Conservation (phyloP, 768 basidiomycete species). For the Phaeotremella skinneri region DNA sequence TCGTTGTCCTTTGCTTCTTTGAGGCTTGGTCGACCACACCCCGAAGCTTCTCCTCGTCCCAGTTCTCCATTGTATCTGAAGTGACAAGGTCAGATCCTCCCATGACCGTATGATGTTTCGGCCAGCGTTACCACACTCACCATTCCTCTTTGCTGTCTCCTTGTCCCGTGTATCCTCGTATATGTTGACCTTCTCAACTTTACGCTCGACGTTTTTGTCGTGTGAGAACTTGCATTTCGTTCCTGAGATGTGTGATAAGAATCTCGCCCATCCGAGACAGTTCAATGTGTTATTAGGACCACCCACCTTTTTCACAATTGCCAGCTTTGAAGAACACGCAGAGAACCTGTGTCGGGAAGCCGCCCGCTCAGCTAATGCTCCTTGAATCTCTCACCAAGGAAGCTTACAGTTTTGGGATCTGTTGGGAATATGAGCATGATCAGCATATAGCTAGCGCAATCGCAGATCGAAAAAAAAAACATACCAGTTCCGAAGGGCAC, state of each 20-base stretch:
- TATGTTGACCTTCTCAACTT: conserved; percentile 91
- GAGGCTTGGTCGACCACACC: conserved; percentile 69
- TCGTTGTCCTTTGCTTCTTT: conserved; percentile 86
- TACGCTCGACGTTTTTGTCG: conserved; percentile 79
- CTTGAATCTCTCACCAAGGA: not conserved
- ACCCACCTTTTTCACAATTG: conserved; percentile 78
- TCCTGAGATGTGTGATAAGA: conserved; percentile 22
- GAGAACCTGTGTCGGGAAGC: conserved; percentile 58
- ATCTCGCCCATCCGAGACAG: not conserved
- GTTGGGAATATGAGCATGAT: conserved; percentile 4
- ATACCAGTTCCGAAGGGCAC: conserved; percentile 78
- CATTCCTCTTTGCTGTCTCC: conserved; percentile 68
- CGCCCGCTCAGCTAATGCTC: not conserved
- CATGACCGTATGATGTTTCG: not conserved
- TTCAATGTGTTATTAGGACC: not conserved
- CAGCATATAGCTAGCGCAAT: not conserved
- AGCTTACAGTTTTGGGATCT: conserved; percentile 76
- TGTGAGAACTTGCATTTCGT: conserved; percentile 91
- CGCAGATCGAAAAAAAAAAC: conserved; percentile 16
- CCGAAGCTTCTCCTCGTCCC: conserved; percentile 92
- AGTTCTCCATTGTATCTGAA: conserved; percentile 92
- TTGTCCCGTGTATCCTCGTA: conserved; percentile 72
- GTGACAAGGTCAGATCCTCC: not conserved
- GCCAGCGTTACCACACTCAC: conserved; percentile 52
- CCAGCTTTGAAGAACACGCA: conserved; percentile 93